phyloP scores from a whole-genome alignment of 2,329 filamentous ascomycete species.

The Pyricularia grisea region DNA sequence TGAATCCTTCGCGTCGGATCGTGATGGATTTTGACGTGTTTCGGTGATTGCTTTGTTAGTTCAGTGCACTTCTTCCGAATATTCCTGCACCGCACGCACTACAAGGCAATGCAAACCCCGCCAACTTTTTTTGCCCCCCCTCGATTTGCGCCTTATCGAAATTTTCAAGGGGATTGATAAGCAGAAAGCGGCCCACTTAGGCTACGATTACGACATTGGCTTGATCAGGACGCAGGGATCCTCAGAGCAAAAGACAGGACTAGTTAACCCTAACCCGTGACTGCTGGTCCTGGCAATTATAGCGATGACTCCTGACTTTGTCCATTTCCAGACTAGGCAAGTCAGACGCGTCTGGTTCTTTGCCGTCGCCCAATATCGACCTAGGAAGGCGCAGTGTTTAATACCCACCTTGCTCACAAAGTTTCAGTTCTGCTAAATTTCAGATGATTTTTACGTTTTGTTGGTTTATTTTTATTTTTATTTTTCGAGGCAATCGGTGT shows the following conservation, averaged over 20 bases:
- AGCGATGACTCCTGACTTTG: background rate
- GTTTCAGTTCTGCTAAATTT: background rate
- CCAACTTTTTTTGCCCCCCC: background rate
- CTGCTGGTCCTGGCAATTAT: no score
- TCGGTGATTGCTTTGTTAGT: background rate
- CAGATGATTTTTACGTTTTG: no score
- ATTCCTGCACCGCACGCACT: background rate
- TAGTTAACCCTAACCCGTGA: background rate
- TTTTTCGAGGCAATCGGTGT: no score
- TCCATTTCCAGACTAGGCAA: background rate
- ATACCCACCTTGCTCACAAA: background rate
- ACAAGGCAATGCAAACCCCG: background rate
- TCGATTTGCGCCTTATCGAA: slow-evolving; percentile 3
- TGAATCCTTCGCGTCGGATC: background rate
- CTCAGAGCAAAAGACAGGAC: background rate
- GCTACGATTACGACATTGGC: background rate
- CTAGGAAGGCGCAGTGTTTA: background rate
- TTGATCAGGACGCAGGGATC: no score
- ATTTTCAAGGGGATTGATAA: slow-evolving; percentile 2
- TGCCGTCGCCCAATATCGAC: background rate
- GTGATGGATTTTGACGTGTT: background rate
- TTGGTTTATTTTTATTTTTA: no score
- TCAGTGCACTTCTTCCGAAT: background rate
- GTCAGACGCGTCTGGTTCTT: background rate
- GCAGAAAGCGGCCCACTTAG: background rate